Evolutionary conservation across 2,329 filamentous ascomycete species (phyloP), one percentile per base, ranked within the genome.

Genomic region (Diaporthe velutina): DNA sequence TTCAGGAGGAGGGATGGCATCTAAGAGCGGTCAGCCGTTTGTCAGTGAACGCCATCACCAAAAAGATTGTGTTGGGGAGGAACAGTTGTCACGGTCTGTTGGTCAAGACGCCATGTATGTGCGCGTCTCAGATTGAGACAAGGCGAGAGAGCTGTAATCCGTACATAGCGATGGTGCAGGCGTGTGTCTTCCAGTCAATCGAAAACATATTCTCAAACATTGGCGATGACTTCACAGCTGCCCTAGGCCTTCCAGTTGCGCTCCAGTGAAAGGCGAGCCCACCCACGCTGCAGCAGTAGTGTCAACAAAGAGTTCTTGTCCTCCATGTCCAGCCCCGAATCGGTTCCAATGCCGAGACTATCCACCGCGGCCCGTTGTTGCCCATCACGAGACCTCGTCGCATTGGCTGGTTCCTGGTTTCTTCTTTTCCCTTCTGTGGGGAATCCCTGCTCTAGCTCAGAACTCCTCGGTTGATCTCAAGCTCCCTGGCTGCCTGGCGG

Each of bases 1-100:
- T 93, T 93, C 79, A 81, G 85, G 79, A 84, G 76, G 77, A 79
- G 81, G 68, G 77, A 76, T 4, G 67, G 25, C 15, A 45, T 48
- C 48, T 75, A 38, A 58, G 22, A 22, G n/a, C 5, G 35, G 28
- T 40, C 30, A 28, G 35, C 9, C 10, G 10, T 17, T 42, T 5
- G 3, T n/a, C n/a, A n/a, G n/a, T n/a, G n/a, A n/a, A n/a, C n/a
- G 40, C 12, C 19, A 30, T 52, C 61, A n/a, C 30, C 30, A 33
- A 33, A 28, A 28, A 52, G 30, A 52, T 50, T 17, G 25, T 10
- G 4, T 33, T 33, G 52, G 8, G 33, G 48, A 25, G 48, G 48
- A 15, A 25, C 17, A 1, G 13, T 45, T 5, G 45, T 50, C 4
- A 2, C 10, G 45, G 19, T 52, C 22, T 52, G 40, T 4, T 42